Evolutionary conservation across 1,139 yeast genomes (phyloP).

Genomic region (Scheffersomyces cryptocercus): DNA sequence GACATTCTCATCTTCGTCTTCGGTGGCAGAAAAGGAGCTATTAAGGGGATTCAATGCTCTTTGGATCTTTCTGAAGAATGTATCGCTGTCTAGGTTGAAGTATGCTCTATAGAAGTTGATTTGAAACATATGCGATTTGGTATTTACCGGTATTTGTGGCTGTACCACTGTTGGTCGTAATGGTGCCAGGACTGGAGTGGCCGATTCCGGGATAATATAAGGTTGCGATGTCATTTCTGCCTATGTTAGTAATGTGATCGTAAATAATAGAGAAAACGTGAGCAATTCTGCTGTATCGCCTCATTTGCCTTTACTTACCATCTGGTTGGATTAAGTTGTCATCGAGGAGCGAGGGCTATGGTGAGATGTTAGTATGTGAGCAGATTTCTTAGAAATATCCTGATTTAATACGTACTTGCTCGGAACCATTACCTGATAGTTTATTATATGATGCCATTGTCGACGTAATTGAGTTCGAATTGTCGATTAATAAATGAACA

Average conservation of each 20-base stretch:
- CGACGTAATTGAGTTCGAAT: no score
- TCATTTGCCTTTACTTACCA: conserved; percentile 14
- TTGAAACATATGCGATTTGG: conserved; percentile 50
- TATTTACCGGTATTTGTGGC: conserved; percentile 19
- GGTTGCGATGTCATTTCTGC: background rate
- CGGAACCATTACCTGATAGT: no score
- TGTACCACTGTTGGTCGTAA: conserved; percentile 16
- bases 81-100: conserved; percentile 65
- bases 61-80: conserved; percentile 50
- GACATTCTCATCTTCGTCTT: conserved; percentile 35
- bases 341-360: conserved; percentile 9
- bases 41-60: conserved; percentile 49
- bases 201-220: background rate
- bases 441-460: no score
- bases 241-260: background rate
- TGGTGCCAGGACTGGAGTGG: conserved; percentile 2
- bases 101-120: conserved; percentile 56
- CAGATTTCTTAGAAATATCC: no score
- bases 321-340: conserved; percentile 19
- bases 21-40: conserved; percentile 17
- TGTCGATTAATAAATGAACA: no score
- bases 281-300: background rate
- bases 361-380: no score
- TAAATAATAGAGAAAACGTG: background rate
- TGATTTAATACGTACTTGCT: no score